Percentiles rank a stretch among this genome's conserved stretches.
Conservation (phyloP, 371 early-diverging fungal species). For the Circinella umbellata region DNA sequence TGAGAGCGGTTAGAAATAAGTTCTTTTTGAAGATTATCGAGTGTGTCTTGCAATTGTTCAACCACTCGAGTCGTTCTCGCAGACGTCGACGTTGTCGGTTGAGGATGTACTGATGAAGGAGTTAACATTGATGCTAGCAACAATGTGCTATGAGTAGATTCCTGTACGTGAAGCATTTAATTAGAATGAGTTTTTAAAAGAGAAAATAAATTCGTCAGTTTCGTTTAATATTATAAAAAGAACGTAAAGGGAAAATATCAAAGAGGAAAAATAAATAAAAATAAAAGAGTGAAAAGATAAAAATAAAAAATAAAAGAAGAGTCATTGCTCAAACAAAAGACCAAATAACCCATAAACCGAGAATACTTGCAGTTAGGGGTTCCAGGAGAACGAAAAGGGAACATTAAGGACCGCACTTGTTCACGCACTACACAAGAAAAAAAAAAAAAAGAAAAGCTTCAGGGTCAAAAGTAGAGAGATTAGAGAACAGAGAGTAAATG, state of each 20-base stretch:
- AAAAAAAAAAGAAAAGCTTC: background rate
- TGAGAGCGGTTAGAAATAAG: conserved; percentile 30
- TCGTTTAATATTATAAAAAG: too few relatives aligned
- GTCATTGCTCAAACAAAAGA: conserved; percentile 2
- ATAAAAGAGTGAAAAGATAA: conserved; percentile 7
- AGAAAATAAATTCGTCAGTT: too few relatives aligned
- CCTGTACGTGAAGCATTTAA: conserved; percentile 24
- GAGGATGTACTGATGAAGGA: conserved; percentile 28
- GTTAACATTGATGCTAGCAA: conserved; percentile 20
- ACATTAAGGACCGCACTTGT: conserved; percentile 20
- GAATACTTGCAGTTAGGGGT: conserved; percentile 22
- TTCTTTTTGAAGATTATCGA: conserved; percentile 37
- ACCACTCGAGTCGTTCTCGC: conserved; percentile 43
- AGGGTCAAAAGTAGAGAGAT: background rate
- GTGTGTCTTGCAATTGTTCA: conserved; percentile 40
- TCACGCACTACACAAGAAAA: background rate
- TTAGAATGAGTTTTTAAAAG: background rate
- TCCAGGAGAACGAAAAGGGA: conserved; percentile 25
- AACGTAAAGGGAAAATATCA: too few relatives aligned
- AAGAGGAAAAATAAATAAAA: too few relatives aligned
- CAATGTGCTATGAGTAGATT: conserved; percentile 23
- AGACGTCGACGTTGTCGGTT: conserved; percentile 34
- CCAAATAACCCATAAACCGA: conserved; percentile 13
- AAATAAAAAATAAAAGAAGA: conserved; percentile 14
- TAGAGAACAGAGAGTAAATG: too few relatives aligned